phyloP scores from a whole-genome alignment of 1,139 yeast genomes.

The Blastobotrys persicus region DNA sequence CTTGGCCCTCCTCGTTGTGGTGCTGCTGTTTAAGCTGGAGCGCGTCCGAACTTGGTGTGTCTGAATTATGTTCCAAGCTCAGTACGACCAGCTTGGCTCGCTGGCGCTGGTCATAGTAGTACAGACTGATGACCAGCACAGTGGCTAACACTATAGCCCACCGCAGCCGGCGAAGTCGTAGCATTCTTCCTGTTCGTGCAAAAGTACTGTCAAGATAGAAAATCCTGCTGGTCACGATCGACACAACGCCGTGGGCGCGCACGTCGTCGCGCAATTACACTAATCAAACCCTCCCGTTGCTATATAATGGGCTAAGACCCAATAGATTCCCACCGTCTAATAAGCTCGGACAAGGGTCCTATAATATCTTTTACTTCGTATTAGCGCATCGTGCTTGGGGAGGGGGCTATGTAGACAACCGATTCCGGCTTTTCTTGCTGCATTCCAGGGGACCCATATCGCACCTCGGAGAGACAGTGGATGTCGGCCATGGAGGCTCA shows the following conservation, averaged over 20 bases:
- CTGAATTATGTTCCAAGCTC: not conserved
- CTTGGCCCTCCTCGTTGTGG: not conserved
- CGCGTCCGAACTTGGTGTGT: not conserved
- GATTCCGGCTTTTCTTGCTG: too few relatives aligned
- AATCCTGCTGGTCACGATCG: not conserved
- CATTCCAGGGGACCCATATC: too few relatives aligned
- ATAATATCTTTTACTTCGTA: too few relatives aligned
- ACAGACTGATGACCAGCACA: not conserved
- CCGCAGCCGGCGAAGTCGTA: slow-evolving; percentile 1
- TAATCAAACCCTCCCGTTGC: too few relatives aligned
- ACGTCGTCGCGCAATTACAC: not conserved
- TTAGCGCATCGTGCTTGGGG: too few relatives aligned
- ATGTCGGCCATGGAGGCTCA: too few relatives aligned
- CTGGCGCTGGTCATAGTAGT: not conserved
- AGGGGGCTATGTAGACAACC: too few relatives aligned
- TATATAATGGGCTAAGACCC: too few relatives aligned
- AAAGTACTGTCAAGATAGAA: not conserved
- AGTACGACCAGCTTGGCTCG: slow-evolving; percentile 3
- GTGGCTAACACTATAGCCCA: not conserved
- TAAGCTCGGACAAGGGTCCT: too few relatives aligned
- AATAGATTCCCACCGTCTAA: too few relatives aligned
- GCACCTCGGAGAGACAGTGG: too few relatives aligned
- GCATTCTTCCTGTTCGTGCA: not conserved
- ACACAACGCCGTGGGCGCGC: not conserved
- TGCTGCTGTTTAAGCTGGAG: not conserved